These are phyloP conservation scores for Elsinoe ampelina DNA, from an alignment of 2,329 filamentous ascomycete species.

Conservation along the genomic window DNA sequence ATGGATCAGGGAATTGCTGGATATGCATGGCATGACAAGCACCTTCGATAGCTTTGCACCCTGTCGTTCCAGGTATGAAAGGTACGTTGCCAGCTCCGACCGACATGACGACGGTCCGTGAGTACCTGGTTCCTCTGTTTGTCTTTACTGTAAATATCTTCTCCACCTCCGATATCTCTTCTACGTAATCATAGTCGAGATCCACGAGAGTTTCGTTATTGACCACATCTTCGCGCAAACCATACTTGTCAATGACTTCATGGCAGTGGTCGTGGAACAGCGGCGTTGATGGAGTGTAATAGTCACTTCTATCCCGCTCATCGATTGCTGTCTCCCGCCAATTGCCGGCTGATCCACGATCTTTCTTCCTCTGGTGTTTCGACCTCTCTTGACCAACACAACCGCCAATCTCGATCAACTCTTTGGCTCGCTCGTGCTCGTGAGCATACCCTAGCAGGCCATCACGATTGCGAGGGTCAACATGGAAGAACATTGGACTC, in stretches of 20 bases:
- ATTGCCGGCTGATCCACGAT: conserved; percentile 30
- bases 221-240: conserved; percentile 45
- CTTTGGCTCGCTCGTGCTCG: conserved; percentile 48
- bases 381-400: conserved; percentile 73
- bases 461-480: conserved; percentile 67
- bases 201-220: conserved; percentile 51
- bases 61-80: conserved; percentile 31
- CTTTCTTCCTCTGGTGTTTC: conserved; percentile 64
- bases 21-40: conserved; percentile 59
- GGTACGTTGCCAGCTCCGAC: conserved; percentile 60
- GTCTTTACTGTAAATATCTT: conserved; percentile 59
- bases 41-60: conserved; percentile 30
- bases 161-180: conserved; percentile 30
- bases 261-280: conserved; percentile 36
- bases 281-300: conserved; percentile 33
- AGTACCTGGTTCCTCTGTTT: conserved; percentile 45
- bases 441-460: conserved; percentile 61
- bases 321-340: conserved; percentile 28
- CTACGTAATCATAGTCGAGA: conserved; percentile 49
- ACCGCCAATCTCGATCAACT: conserved; percentile 60
- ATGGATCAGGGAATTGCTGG: conserved; percentile 45
- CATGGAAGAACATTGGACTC: conserved; percentile 76
- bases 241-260: conserved; percentile 32
- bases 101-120: conserved; percentile 58
- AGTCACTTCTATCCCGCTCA: conserved; percentile 40